Conservation (phyloP, 768 basidiomycete genomes). For the Multifurca ochricompacta region DNA sequence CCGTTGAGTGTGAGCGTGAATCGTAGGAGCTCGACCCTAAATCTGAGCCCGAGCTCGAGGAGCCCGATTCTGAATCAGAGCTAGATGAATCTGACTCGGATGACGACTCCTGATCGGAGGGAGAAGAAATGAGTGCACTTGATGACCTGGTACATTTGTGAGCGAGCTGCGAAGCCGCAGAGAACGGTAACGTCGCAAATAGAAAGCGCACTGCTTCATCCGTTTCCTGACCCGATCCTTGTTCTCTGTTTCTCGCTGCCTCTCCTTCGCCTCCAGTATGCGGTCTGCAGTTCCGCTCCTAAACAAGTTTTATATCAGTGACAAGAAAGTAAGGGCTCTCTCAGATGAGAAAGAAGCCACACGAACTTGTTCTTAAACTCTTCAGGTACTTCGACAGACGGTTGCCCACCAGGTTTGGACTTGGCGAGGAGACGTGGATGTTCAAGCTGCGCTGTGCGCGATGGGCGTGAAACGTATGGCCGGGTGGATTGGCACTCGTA, state of each 20-base stretch:
- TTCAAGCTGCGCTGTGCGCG: slow-evolving; percentile 78
- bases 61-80: slow-evolving; percentile 41
- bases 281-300: slow-evolving; percentile 78
- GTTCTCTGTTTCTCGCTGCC: slow-evolving; percentile 48
- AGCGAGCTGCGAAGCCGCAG: slow-evolving; percentile 19
- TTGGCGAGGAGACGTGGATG: slow-evolving; percentile 64
- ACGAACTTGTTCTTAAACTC: slow-evolving; percentile 81
- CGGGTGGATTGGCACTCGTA: slow-evolving; percentile 80
- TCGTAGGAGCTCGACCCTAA: slow-evolving; percentile 39
- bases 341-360: not conserved
- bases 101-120: not conserved
- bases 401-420: slow-evolving; percentile 60
- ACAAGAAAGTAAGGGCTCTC: not conserved
- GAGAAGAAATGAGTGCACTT: not conserved
- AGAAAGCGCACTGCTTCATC: slow-evolving; percentile 27
- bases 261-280: slow-evolving; percentile 79
- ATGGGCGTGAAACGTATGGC: slow-evolving; percentile 85
- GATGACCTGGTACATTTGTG: slow-evolving; percentile 6
- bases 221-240: slow-evolving; percentile 25
- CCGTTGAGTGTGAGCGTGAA: slow-evolving; percentile 32
- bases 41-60: slow-evolving; percentile 34
- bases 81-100: slow-evolving; percentile 27
- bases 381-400: slow-evolving; percentile 79
- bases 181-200: slow-evolving; percentile 7
- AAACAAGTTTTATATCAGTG: not conserved